Evolutionary conservation across 169 alveolate genomes (phyloP).

Genomic region (Amoebophrya sp.): DNA sequence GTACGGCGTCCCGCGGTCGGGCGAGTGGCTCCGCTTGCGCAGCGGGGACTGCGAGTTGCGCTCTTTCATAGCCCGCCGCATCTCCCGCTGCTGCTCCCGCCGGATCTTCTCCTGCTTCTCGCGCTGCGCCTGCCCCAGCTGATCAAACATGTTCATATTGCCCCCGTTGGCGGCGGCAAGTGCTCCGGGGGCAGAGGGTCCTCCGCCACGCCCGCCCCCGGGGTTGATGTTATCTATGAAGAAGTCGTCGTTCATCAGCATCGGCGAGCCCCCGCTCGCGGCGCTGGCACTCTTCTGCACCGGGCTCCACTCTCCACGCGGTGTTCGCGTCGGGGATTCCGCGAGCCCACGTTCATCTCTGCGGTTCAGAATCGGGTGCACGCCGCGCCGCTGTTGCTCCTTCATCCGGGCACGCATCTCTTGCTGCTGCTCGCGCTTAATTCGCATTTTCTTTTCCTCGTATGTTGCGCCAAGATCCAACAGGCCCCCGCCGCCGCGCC

Average conservation of each 20-base stretch:
- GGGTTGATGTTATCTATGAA: no score
- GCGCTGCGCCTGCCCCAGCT: not conserved
- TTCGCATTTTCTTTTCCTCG: not conserved
- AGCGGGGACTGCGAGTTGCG: not conserved
- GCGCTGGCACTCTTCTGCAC: not conserved
- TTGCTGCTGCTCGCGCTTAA: not conserved
- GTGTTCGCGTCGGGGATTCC: not conserved
- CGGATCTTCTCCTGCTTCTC: not conserved
- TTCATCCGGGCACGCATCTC: not conserved
- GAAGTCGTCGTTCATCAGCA: no score
- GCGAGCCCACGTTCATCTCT: not conserved
- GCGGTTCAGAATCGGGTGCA: no score
- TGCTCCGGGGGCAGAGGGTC: no score
- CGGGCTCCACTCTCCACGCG: constrained; percentile 19
- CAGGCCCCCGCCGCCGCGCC: not conserved
- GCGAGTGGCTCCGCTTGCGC: no score
- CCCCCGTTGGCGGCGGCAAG: no score
- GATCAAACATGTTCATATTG: not conserved
- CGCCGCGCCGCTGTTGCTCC: not conserved
- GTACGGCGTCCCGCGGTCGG: no score
- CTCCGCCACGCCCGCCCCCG: no score
- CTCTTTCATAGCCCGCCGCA: not conserved
- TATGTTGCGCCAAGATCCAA: not conserved
- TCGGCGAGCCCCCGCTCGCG: not conserved
- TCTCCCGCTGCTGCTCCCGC: not conserved